Base-by-base conservation (phyloP, 2,329 filamentous ascomycete species). In the Phyllosticta capitalensis region DNA sequence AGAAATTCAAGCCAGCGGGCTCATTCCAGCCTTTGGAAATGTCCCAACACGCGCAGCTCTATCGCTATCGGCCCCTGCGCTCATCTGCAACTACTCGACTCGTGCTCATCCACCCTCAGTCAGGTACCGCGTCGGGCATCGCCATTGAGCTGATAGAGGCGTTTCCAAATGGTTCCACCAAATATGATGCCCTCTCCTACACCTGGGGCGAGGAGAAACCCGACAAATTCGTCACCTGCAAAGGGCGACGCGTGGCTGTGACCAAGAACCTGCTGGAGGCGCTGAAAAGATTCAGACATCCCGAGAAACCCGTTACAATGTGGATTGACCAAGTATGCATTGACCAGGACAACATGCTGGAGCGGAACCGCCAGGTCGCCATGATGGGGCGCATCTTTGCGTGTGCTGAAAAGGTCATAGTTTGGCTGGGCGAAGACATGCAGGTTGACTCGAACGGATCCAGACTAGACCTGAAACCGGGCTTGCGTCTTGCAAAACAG, bases 111-210 rank as follows among this genome's bases (percentile, higher is more conserved):
- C 54, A 56, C 19, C 58, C 58, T 3, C 49, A 28, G 9, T 24
- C 45, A 7, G 53, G 53, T 6, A 22, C 49, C 2, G 50, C 51
- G 17, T 49, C 53, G 4, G 58, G 58, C 20, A 21, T 60, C 19
- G 54, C 48, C 14, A 48, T 60, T 9, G 17, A 53, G 14, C 30
- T 60, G 28, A n/a, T 30, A 20, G 55, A 61, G 17, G 52, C 33
- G 3, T 51, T 51, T 14, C 55, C 83, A 61, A 91, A 75, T 14
- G 85, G 54, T 4, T 26, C 10, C n/a, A 9, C 33, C 6, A 49
- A 56, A 5, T 67, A 64, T 24, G 64, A 65, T 26, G 62, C 66
- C 1, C 48, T 67, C 1, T 67, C 65, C 4, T 68, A 67, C 17
- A 63, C 65, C 9, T 67, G 66, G 65, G 65, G 65, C 17, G 61